Conservation (phyloP, 1,139 yeast genomes). For the Kodamaea suecica region DNA sequence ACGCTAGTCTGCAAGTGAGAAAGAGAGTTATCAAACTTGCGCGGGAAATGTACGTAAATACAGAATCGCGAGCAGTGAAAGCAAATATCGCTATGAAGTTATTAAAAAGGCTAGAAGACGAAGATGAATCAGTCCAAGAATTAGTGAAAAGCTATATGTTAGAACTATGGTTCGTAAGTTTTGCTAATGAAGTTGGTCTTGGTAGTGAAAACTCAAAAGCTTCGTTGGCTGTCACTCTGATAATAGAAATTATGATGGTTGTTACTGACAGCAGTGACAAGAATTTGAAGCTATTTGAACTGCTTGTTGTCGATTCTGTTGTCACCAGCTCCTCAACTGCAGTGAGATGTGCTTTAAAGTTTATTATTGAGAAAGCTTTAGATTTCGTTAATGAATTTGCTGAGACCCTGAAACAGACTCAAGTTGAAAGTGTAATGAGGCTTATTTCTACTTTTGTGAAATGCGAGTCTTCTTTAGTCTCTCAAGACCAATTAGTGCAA, state of each 20-base stretch:
- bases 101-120: conserved; percentile 61
- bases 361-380: conserved; percentile 25
- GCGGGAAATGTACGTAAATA: conserved; percentile 42
- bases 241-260: conserved; percentile 24
- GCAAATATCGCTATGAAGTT: conserved; percentile 48
- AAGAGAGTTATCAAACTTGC: conserved; percentile 58
- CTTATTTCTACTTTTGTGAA: conserved; percentile 54
- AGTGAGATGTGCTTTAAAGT: conserved; percentile 16
- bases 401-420: conserved; percentile 15
- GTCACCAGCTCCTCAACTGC: conserved; percentile 21
- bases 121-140: conserved; percentile 57
- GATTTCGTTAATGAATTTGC: conserved; percentile 22
- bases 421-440: conserved; percentile 37
- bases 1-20: conserved; percentile 63
- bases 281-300: conserved; percentile 39
- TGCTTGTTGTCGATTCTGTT: conserved; percentile 41
- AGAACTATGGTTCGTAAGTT: conserved; percentile 42
- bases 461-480: conserved; percentile 48
- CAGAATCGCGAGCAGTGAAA: conserved; percentile 32
- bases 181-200: not conserved
- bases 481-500: conserved; percentile 62
- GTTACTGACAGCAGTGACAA: conserved; percentile 34
- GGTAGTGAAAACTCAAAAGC: conserved; percentile 1
- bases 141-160: conserved; percentile 38
- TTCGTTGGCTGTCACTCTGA: not conserved